Base-by-base conservation (phyloP, 768 basidiomycete genomes). In the Amylocystis lapponica region DNA sequence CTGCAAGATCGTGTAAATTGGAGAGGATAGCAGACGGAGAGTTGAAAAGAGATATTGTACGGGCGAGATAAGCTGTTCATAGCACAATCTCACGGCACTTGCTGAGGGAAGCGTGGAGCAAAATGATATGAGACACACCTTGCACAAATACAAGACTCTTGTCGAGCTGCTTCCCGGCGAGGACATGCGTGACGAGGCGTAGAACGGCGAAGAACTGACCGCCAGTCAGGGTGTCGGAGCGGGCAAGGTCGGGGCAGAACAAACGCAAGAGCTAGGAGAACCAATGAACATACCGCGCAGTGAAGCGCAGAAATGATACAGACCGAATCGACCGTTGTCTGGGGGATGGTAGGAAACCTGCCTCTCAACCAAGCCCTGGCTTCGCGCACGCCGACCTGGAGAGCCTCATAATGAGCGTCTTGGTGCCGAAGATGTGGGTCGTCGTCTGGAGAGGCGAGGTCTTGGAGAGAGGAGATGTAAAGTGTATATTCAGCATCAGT, bases 181-280 rank as follows among this genome's bases (percentile, higher is more conserved):
- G 66, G 53, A 77, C 71, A 27, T 89, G 86, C 6, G 76, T 59
- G 1, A 83, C 74, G 2, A 90, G 75, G 30, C 87, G 65, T 19
- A 87, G 64, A 0, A 74, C 79, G 7, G 86, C 86, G 53, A 89
- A 89, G 57, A 89, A 86, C 52, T 90, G 82, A 13, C 82, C 81
- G 1, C 81, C 79, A 9, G 70, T 69, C 26, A 90, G 66, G 2
- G 66, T 63, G 51, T 85, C 82, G 7, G 66, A 63, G 9, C 66
- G 70, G 0, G 63, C 67, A 36, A 84, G 63, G 42, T 64, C 68
- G 2, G 84, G 79, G 29, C 70, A 68, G 55, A 88, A 87, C 2
- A 83, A 58, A 34, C 68, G 75, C 38, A 90, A 65, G 45, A 87
- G 81, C 85, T 88, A 51, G 10, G n/a, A n/a, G n/a, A 16, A 27